Percentiles rank a stretch among this genome's conserved stretches.
Evolutionary conservation across 202 grass and related monocot species (phyloP).

Genomic region (Carex arenaria): DNA sequence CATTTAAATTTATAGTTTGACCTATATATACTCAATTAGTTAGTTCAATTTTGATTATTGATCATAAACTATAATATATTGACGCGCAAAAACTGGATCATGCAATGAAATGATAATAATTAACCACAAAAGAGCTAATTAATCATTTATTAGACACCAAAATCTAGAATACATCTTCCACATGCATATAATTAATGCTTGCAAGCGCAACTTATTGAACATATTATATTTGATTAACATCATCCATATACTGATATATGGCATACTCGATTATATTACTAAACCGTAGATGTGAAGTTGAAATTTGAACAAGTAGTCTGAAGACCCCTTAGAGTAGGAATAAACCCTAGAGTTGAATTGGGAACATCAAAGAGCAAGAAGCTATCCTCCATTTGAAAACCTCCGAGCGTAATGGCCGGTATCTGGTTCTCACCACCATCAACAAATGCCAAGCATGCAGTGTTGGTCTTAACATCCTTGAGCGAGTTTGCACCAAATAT

Average conservation of each 20-base stretch:
- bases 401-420: slow-evolving; percentile 31
- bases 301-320: slow-evolving; percentile 56
- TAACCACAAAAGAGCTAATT: neutral
- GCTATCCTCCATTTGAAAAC: slow-evolving; percentile 44
- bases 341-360: slow-evolving; percentile 26
- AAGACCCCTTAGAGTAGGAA: slow-evolving; percentile 36
- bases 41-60: neutral
- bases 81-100: neutral
- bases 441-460: slow-evolving; percentile 47
- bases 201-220: neutral
- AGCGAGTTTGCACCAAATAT: slow-evolving; percentile 37
- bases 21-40: neutral
- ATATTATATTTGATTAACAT: neutral
- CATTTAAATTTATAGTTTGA: neutral
- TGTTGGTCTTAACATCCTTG: slow-evolving; percentile 29
- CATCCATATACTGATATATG: neutral
- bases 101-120: neutral
- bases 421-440: slow-evolving; percentile 6
- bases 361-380: slow-evolving; percentile 39
- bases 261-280: neutral
- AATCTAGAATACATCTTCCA: neutral
- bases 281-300: slow-evolving; percentile 47
- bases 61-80: neutral
- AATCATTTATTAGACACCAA: neutral
- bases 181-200: neutral